Evolutionary conservation across 345 rosid genomes (phyloP), one percentile per base, ranked within the genome.

Genomic region (Eutrema yunnanense): DNA sequence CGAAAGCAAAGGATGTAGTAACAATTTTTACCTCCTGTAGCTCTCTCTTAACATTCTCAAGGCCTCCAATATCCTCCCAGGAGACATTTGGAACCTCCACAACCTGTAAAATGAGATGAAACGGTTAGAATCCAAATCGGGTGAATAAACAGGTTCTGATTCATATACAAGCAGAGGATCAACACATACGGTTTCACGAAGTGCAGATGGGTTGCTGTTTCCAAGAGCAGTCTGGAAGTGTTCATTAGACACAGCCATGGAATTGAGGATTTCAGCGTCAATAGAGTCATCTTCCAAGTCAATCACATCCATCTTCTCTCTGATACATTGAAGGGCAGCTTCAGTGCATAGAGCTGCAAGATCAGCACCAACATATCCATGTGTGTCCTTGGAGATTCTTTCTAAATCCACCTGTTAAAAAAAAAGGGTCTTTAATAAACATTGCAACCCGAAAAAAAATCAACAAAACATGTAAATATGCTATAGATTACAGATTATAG

Each of bases 361-460:
- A 76, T 94, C 98, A 77, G 97, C 96, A 77, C 97, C 98, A 81
- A 94, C 98, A 82, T 89, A 94, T 42, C 98, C 98, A 78, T 94
- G 98, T 1, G 97, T 91, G 69, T 91, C 87, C 81, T 91, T 89
- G 16, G 95, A 69, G 62, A 94, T 94, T 80, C 84, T 91, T 80
- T 94, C 98, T 44, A 94, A 65, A 83, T 94, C 98, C 37, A 91
- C 98, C 96, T 93, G 81, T 60, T 78, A 37, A 12, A 43, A 16
- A 52, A 42, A 6, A 72, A 42, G 34, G 41, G 1, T 43, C 7
- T 26, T 70, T 16, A 49, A 22, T 50, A 58, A n/a, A 19, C 13
- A 70, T 71, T 27, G 73, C 51, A 62, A 42, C 37, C 14, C 6
- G 2, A 36, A 62, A 41, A 49, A 16, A 30, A 8, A 55, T 13